These are phyloP conservation scores for Arabis alpina DNA, from an alignment of 345 rosid genomes.

Conservation along the genomic window DNA sequence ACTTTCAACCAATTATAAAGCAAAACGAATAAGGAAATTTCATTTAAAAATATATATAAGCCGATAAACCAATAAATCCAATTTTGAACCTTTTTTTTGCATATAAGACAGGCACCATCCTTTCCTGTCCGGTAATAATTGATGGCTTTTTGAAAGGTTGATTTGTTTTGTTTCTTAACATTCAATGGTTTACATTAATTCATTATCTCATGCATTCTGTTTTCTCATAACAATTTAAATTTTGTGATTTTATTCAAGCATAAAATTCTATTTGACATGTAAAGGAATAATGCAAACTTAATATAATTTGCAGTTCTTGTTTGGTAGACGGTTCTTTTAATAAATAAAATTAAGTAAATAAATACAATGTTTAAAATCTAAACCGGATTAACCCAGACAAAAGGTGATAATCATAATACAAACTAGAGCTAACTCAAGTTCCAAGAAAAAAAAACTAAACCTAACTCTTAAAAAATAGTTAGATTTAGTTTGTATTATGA, in stretches of 20 bases:
- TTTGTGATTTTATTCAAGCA: background rate
- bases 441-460: too few species aligned
- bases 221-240: background rate
- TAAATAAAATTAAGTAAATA: background rate
- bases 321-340: background rate
- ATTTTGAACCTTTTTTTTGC: slow-evolving; percentile 20
- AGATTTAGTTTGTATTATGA: background rate
- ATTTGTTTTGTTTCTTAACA: slow-evolving; percentile 28
- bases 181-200: slow-evolving; percentile 14
- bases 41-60: background rate
- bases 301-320: background rate
- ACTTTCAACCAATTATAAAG: slow-evolving; percentile 27
- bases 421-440: background rate
- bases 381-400: background rate
- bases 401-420: background rate
- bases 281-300: background rate
- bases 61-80: slow-evolving; percentile 11
- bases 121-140: slow-evolving; percentile 35
- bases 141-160: slow-evolving; percentile 34
- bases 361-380: background rate
- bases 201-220: slow-evolving; percentile 4
- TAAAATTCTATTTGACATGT: background rate
- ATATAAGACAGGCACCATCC: slow-evolving; percentile 36
- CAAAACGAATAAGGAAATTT: slow-evolving; percentile 22
- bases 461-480: too few species aligned